Base-by-base conservation (phyloP, 2,329 filamentous ascomycete genomes). In the Teratosphaeria epicoccoides region DNA sequence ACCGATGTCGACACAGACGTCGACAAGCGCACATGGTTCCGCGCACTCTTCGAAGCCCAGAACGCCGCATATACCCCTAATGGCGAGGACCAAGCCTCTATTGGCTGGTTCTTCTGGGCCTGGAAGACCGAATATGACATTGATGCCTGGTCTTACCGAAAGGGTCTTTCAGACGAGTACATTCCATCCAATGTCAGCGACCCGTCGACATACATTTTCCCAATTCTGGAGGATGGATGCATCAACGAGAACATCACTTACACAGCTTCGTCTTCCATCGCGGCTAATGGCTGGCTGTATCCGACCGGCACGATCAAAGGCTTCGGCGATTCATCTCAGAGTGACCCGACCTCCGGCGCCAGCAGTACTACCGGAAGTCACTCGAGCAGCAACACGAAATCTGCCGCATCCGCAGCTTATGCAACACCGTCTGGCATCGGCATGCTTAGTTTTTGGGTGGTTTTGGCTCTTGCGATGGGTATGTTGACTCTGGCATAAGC, bases 71-170 rank as follows among this genome's bases (percentile, higher is more conserved):
- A 55, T 45, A 52, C 57, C 1, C 57, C 59, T 2, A 51, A 51
- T 22, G 43, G 26, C 9, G 11, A 46, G 3, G 47, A 49, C 43
- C 52, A 58, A 43, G 24, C 58, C 12, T 54, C 53, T 11, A 55
- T 57, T 17, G 59, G 59, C 20, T 61, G 59, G 59, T 59, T 49
- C 46, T 61, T 55, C 51, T 61, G 59, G 59, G 52, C 59, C 14
- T 61, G 59, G 58, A 59, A 60, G 53, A 60, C 58, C 4, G 59
- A 61, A 46, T 59, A 57, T 49, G 57, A 61, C 43, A 61, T 61
- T 22, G 59, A 59, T 28, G 55, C 59, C 14, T 61, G 59, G 59
- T 58, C 55, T n/a, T 61, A 58, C 46, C 53, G 57, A 17, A 50
- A 52, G 20, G 58, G 59, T 4, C 24, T 59, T 25, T 22, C 46